Evolutionary conservation across 129 eudicot species (phyloP), one percentile per base, ranked within the genome.

Genomic region (Mikania micrantha): DNA sequence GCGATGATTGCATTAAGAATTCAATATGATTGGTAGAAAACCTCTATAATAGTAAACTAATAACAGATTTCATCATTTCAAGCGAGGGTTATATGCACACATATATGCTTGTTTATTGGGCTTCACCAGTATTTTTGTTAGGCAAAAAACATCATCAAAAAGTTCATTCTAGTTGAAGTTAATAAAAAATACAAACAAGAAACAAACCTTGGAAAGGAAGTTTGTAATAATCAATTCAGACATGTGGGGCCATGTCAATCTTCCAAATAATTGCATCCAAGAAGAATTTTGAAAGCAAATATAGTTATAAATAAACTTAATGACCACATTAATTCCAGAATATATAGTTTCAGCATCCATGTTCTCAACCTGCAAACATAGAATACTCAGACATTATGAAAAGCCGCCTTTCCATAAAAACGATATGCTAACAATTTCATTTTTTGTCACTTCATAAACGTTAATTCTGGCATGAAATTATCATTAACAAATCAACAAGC

Each of bases 161-260:
- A 54, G 13, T 7, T 27, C 22, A 38, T 38, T 64, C 57, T 57
- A 20, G 44, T 42, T n/a, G 24, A 42, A 54, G 49, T 28, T 45
- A 13, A 60, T 35, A 24, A 75, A 0, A 34, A 54, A 50, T 54
- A 68, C 16, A 76, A 34, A 60, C 36, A 38, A 8, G 32, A 17
- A 67, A 75, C 85, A 74, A 59, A 89, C 99, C 96, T 93, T 86
- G 50, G 96, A 82, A 60, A 93, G 87, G 69, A 93, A 93, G 70
- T 89, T 86, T 9, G 95, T 71, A 69, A 93, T 89, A 41, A 93
- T 89, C 78, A 84, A 67, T 73, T 89, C 93, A 9, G 99, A 89
- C 93, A 93, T 84, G 78, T 96, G 81, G 41, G 99, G 96, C 99
- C 99, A 93, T 57, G 96, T 88, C 77, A 93, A 79, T 81, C 81